phyloP scores from a whole-genome alignment of 345 rosid species.

The Citrus maxima region DNA sequence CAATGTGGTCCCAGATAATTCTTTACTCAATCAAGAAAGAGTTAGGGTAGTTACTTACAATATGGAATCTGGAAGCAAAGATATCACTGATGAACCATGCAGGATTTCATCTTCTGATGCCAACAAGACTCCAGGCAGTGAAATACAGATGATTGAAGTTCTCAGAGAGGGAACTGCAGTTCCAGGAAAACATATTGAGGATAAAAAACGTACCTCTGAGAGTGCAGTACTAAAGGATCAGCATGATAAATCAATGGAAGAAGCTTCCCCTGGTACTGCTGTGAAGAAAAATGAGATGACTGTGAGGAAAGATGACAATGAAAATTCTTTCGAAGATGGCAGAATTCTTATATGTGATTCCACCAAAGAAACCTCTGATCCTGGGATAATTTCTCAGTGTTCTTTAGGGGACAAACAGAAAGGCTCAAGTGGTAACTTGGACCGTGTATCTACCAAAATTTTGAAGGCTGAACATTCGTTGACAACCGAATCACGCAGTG shows the following conservation, averaged over 20 bases:
- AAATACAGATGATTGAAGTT: constrained; percentile 5
- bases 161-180: constrained; percentile 4
- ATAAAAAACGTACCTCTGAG: constrained; percentile 6
- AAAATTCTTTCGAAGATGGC: constrained; percentile 2
- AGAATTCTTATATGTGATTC: constrained; percentile 10
- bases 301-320: constrained; percentile 15
- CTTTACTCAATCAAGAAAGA: constrained; percentile 3
- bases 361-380: constrained; percentile 7
- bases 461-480: constrained; percentile 11
- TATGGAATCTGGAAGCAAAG: background rate
- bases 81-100: constrained; percentile 1
- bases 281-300: constrained; percentile 27
- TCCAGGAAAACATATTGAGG: constrained; percentile 8
- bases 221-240: constrained; percentile 7
- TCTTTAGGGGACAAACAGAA: constrained; percentile 13
- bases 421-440: constrained; percentile 10
- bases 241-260: constrained; percentile 9
- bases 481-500: constrained; percentile 1
- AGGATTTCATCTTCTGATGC: constrained; percentile 12
- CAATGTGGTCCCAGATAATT: background rate
- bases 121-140: background rate
- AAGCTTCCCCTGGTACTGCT: constrained; percentile 16
- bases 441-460: constrained; percentile 14
- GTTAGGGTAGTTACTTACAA: constrained; percentile 12
- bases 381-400: constrained; percentile 12